Conservation (phyloP, 2,329 filamentous ascomycete genomes). For the Cordyceps militaris region DNA sequence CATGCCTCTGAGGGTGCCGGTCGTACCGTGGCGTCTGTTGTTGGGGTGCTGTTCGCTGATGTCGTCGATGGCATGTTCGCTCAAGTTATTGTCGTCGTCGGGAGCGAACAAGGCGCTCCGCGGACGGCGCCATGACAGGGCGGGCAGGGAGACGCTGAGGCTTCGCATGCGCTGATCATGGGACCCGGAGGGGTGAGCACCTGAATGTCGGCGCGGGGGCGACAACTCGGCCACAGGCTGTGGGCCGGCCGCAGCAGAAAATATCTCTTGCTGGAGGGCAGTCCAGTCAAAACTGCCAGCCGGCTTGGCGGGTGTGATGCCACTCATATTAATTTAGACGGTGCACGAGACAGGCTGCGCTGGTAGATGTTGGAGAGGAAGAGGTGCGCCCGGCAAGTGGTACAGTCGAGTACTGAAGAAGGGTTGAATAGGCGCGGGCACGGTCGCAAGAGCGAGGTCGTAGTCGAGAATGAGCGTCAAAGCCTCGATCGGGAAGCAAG, state of each 20-base stretch:
- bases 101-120: slow-evolving; percentile 35
- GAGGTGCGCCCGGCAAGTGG: neutral
- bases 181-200: slow-evolving; percentile 16
- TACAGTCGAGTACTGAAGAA: neutral
- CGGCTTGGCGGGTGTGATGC: neutral
- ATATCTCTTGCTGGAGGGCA: slow-evolving; percentile 5
- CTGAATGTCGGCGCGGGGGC: neutral
- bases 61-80: slow-evolving; percentile 28
- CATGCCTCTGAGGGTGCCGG: slow-evolving; percentile 40
- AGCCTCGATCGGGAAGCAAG: neutral
- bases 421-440: neutral
- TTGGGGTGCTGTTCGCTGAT: slow-evolving; percentile 11
- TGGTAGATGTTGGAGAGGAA: neutral
- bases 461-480: neutral
- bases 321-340: neutral
- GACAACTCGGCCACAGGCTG: neutral
- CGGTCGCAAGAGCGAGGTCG: neutral
- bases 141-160: slow-evolving; percentile 43
- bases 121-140: slow-evolving; percentile 42
- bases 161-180: slow-evolving; percentile 38
- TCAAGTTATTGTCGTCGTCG: slow-evolving; percentile 23
- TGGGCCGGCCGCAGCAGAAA: neutral
- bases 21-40: slow-evolving; percentile 20
- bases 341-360: neutral
- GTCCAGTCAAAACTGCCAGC: slow-evolving; percentile 1